Percentiles rank a stretch among this genome's conserved stretches.
phyloP scores from a whole-genome alignment of 768 basidiomycete genomes.

The Podaxis sp. region DNA sequence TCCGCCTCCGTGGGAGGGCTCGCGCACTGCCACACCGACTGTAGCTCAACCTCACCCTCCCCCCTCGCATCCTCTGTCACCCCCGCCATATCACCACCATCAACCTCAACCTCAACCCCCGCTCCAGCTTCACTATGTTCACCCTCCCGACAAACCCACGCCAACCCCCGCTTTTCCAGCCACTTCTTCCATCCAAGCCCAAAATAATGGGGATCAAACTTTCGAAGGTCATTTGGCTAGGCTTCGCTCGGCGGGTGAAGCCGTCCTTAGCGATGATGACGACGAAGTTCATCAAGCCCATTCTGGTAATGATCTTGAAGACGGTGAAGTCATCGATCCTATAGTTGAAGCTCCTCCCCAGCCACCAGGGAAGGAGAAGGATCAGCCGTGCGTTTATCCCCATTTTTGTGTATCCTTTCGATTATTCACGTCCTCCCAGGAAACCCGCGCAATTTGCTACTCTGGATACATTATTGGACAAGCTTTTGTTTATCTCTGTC shows the following conservation, averaged over 20 bases:
- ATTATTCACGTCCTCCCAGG: constrained; percentile 19
- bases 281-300: background rate
- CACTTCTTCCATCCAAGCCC: background rate
- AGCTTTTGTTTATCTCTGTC: constrained; percentile 75
- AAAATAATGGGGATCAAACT: background rate
- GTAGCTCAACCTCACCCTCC: constrained; percentile 23
- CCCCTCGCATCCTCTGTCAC: background rate
- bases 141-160: background rate
- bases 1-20: constrained; percentile 50
- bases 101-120: background rate
- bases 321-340: background rate
- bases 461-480: constrained; percentile 76
- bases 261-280: constrained; percentile 3
- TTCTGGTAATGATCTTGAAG: background rate
- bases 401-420: background rate
- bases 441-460: constrained; percentile 70
- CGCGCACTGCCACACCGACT: constrained; percentile 49
- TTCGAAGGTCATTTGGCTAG: background rate
- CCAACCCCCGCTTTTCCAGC: background rate
- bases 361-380: constrained; percentile 31
- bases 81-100: background rate
- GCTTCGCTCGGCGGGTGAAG: background rate
- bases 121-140: background rate
- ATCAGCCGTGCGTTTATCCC: constrained; percentile 44
- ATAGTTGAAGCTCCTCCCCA: constrained; percentile 17